Evolutionary conservation across 73 alveolate genomes (phyloP).

Genomic region (Stentor coeruleus): DNA sequence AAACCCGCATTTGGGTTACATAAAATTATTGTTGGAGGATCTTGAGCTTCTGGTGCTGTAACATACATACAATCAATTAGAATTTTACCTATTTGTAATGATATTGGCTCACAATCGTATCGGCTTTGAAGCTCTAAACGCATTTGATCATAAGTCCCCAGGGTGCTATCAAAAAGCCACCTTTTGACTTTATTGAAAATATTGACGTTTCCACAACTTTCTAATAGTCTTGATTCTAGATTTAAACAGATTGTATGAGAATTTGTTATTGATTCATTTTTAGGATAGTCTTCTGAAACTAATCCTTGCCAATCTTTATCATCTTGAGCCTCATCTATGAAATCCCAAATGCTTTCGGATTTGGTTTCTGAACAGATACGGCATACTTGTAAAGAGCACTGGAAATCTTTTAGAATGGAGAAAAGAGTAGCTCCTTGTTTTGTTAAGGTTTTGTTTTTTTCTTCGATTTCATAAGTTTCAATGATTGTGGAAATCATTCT

Average conservation of each 20-base stretch:
- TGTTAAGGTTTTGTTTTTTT: not conserved
- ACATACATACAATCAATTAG: slow-evolving; percentile 3
- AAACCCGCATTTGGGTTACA: slow-evolving; percentile 35
- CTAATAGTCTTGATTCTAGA: not conserved
- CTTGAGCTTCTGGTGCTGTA: not conserved
- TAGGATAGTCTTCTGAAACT: no score
- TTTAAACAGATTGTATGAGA: not conserved
- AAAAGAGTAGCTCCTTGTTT: not conserved
- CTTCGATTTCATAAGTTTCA: not conserved
- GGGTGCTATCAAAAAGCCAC: not conserved
- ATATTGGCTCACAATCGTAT: not conserved
- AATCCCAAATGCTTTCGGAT: not conserved
- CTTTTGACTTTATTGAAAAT: not conserved
- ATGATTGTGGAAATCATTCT: not conserved
- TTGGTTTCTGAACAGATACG: not conserved
- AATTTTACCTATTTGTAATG: not conserved
- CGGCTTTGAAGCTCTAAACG: not conserved
- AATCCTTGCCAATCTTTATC: not conserved
- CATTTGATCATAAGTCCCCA: not conserved
- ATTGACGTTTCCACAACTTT: not conserved
- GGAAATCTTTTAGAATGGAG: not conserved
- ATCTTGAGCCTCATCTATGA: not conserved
- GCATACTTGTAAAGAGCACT: not conserved
- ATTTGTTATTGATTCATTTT: not conserved
- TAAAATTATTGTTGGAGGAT: slow-evolving; percentile 21